A percentile compares a stretch with the other conserved stretches of the same genome.
phyloP scores from a whole-genome alignment of 1,284 basidiomycete species.

The Trametes pubescens region DNA sequence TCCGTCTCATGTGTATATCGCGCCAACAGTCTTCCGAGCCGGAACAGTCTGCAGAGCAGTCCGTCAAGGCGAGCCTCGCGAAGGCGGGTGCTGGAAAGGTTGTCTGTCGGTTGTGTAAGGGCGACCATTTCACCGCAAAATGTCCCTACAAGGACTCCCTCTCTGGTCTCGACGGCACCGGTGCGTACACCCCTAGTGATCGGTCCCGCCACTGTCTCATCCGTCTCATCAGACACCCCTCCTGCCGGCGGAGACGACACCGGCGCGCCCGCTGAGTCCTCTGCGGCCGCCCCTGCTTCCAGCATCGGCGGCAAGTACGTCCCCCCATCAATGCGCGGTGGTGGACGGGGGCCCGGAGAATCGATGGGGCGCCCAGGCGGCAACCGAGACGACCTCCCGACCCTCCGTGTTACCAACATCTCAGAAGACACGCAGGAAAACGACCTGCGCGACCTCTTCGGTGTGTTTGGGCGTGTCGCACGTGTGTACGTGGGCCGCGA shows the following conservation, averaged over 20 bases:
- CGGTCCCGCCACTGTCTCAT: constrained; percentile 24
- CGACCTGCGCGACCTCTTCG: constrained; percentile 94
- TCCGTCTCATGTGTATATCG: not conserved
- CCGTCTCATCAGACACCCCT: constrained; percentile 48
- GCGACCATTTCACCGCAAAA: constrained; percentile 97
- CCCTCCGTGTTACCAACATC: constrained; percentile 96
- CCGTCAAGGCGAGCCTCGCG: constrained; percentile 74
- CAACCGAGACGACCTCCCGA: constrained; percentile 91
- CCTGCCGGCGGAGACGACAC: constrained; percentile 64
- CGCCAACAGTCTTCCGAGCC: constrained; percentile 58
- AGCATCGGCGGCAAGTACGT: constrained; percentile 84
- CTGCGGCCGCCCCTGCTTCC: constrained; percentile 50
- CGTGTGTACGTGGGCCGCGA: constrained; percentile 96
- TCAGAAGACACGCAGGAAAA: constrained; percentile 95
- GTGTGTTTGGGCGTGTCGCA: constrained; percentile 82
- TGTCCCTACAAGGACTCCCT: constrained; percentile 98
- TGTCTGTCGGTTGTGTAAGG: constrained; percentile 94
- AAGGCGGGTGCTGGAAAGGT: constrained; percentile 88
- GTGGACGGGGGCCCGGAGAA: constrained; percentile 80
- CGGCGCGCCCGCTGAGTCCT: constrained; percentile 49
- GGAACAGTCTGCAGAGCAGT: constrained; percentile 77
- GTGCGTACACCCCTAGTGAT: constrained; percentile 45
- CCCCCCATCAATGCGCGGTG: constrained; percentile 88
- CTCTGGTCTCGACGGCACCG: constrained; percentile 74
- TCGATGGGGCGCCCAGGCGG: constrained; percentile 74